Evolutionary conservation across 1,284 basidiomycete species (phyloP), one percentile per base, ranked within the genome.

Genomic region (Peniophora sp.): DNA sequence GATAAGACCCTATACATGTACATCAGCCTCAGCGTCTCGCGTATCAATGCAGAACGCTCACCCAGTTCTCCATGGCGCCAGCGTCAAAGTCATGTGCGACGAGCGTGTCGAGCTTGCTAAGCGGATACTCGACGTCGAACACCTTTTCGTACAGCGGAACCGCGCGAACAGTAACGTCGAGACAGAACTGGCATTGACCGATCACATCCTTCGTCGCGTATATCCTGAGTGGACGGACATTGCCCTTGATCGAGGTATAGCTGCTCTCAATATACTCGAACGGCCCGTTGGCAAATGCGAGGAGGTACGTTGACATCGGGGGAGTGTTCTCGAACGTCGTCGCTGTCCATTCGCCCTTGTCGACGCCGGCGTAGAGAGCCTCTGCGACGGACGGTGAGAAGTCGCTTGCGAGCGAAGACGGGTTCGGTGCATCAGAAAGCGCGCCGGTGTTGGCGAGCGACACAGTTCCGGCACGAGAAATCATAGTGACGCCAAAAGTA

Each of bases 141-240:
- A 94, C 79, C 64, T 91, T 77, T 69, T 99, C 96, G 65, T 97
- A 98, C n/a, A 95, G 67, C 19, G 94, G 94, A 24, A 97, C 72
- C 3, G 93, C 89, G 59, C 80, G 81, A 43, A 80, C 81, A 70
- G 92, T 97, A 59, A 97, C 86, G 58, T 97, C 93, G 45, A 98
- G 81, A 10, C 91, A 92, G 58, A 85, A 89, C 58, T 85, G 77
- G 3, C 85, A 83, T 63, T 90, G 89, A 60, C 86, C 79, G 61
- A 97, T 92, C 59, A 86, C 73, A 63, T 97, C 89, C 57, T 82
- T 72, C n/a, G 94, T 96, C 6, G 88, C 76, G 67, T 95, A 97
- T 58, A 97, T 83, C 54, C 88, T 81, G 55, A 98, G 75, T 3
- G 93, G 92, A 34, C 94, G 75, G 3, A 76, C 81, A 67, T 86